phyloP scores from a whole-genome alignment of 2,329 filamentous ascomycete species.

The Mycosphaerelloides madeirae region DNA sequence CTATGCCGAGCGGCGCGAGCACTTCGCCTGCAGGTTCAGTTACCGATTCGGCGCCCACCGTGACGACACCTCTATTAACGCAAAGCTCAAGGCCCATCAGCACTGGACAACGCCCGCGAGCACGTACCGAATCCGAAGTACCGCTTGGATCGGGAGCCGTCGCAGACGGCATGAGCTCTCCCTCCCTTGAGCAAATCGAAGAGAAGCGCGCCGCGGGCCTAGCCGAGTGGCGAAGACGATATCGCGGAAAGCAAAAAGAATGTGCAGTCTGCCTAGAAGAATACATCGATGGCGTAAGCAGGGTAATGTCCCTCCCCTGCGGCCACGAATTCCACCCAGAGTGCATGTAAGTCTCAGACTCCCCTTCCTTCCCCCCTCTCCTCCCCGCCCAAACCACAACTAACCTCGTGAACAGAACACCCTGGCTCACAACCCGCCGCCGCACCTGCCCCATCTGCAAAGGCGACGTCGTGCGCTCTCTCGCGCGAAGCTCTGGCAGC shows the following conservation, averaged over 20 bases:
- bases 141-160: conserved; percentile 33
- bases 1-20: conserved; percentile 61
- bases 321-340: conserved; percentile 96
- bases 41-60: conserved; percentile 17
- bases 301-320: conserved; percentile 94
- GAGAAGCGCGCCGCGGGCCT: conserved; percentile 51
- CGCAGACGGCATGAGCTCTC: conserved; percentile 24
- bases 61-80: conserved; percentile 75
- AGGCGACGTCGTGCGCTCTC: conserved; percentile 74
- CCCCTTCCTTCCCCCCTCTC: too few relatives aligned
- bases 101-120: conserved; percentile 54
- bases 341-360: conserved; percentile 91
- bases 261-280: conserved; percentile 97
- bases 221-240: conserved; percentile 53
- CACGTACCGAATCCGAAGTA: conserved; percentile 60
- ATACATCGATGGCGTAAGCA: conserved; percentile 88
- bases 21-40: conserved; percentile 33
- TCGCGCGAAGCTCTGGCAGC: conserved; percentile 25
- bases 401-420: conserved; percentile 60
- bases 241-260: conserved; percentile 67
- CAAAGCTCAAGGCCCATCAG: conserved; percentile 18
- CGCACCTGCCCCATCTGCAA: conserved; percentile 99
- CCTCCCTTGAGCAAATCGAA: conserved; percentile 38
- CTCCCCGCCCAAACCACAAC: background rate
- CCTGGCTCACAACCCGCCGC: conserved; percentile 90